Evolutionary conservation across 129 eudicot species (phyloP).

Genomic region (Gnaphalium uliginosum): DNA sequence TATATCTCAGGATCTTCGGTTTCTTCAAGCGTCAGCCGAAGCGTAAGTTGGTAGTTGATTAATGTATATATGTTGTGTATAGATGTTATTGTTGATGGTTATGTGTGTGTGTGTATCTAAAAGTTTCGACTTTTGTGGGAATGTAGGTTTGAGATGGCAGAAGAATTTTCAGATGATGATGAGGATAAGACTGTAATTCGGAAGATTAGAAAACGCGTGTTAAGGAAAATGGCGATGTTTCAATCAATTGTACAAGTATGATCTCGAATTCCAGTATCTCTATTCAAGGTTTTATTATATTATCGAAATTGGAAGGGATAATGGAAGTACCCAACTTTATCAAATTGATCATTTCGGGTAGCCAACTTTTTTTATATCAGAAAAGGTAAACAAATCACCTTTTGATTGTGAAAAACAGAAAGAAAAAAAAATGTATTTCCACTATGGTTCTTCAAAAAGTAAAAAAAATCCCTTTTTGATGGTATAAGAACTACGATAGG

Average conservation of each 20-base stretch:
- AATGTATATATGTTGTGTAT: not conserved
- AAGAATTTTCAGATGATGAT: conserved; percentile 61
- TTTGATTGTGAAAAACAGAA: too few relatives aligned
- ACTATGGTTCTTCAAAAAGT: too few relatives aligned
- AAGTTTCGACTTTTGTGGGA: conserved; percentile 8
- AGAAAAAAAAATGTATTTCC: too few relatives aligned
- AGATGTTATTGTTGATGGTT: not conserved
- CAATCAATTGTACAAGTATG: conserved; percentile 41
- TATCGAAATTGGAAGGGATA: too few relatives aligned
- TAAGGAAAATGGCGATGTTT: conserved; percentile 50
- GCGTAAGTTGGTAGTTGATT: conserved; percentile 43
- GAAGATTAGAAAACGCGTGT: conserved; percentile 49
- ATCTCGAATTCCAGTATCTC: not conserved
- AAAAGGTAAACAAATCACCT: too few relatives aligned
- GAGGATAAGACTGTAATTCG: conserved; percentile 51
- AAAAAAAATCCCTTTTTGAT: too few relatives aligned
- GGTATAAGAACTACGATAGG: too few relatives aligned
- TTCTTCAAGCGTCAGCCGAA: conserved; percentile 53
- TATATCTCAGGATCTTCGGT: conserved; percentile 55
- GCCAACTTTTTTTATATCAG: too few relatives aligned
- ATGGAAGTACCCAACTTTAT: too few relatives aligned
- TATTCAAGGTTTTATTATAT: not conserved
- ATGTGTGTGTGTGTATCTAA: conserved; percentile 8
- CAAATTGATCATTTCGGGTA: too few relatives aligned
- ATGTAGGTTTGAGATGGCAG: conserved; percentile 56